These are phyloP conservation scores for Coemansia sp. DNA, from an alignment of 192 early-diverging fungal genomes.

Conservation along the genomic window DNA sequence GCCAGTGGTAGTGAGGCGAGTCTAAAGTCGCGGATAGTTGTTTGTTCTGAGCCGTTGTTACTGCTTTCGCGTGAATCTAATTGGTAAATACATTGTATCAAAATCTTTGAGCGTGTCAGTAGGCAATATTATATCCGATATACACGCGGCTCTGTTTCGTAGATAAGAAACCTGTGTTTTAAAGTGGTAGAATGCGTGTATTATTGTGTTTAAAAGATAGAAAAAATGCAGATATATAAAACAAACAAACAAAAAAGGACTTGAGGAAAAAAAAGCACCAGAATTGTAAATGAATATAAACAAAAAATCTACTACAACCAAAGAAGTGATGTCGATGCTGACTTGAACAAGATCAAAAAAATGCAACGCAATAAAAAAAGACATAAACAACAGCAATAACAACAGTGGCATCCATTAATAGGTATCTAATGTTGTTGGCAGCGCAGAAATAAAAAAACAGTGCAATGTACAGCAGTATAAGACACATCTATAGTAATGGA, in stretches of 20 bases:
- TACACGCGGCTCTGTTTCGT: not conserved
- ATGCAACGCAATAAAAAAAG: not conserved
- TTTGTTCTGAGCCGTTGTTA: not conserved
- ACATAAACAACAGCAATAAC: not conserved
- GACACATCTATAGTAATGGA: no score
- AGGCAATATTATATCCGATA: not conserved
- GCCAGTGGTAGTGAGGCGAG: conserved; percentile 7
- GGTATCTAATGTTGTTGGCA: no score
- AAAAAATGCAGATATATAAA: not conserved
- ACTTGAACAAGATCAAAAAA: not conserved
- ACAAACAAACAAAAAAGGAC: not conserved
- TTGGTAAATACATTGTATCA: not conserved
- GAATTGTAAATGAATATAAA: not conserved
- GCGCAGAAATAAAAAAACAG: no score
- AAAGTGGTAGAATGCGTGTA: not conserved
- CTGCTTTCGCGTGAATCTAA: not conserved
- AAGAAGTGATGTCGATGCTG: no score
- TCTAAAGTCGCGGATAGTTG: not conserved
- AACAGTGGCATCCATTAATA: no score
- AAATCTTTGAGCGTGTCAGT: not conserved
- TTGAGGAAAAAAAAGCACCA: not conserved
- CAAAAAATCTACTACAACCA: not conserved
- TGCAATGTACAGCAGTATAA: no score
- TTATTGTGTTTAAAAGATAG: no score
- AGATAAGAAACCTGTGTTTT: not conserved